Evolutionary conservation across 129 eudicot genomes (phyloP), one percentile per base, ranked within the genome.

Genomic region (Cynara cardunculus): DNA sequence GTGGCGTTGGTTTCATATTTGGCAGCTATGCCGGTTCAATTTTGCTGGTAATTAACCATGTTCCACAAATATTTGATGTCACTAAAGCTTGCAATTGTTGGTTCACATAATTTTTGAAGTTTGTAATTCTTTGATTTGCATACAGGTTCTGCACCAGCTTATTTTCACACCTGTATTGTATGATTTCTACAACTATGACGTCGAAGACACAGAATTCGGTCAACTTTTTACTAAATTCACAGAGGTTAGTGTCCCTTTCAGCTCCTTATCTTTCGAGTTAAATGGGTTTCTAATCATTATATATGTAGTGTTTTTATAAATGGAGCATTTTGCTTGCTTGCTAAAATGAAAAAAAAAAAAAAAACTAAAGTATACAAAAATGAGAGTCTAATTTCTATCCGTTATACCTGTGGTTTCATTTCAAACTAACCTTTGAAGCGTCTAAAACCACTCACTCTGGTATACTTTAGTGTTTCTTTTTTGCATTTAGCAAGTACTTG

Each of bases 141-240:
- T 74, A 16, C 69, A 85, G 88, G 75, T 49, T 76, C 75, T 85
- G 46, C 64, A 85, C 78, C 88, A 85, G 82, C 81, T 85, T 62
- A 12, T 76, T 41, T 81, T 85, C 46, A 85, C 88, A 28, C 88
- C 88, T 35, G 14, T 85, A n/a, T 26, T 85, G 79, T 76, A 80
- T 80, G 85, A 85, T 80, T 85, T 85, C 85, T 85, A 85, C 82
- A 80, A 85, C 67, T 85, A 85, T 25, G 88, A 85, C 16, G 79
- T 41, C 80, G 82, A 85, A 41, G 82, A 80, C 6, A 2, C 64
- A 75, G 88, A 85, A 71, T 85, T 28, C 34, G 66, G 79, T 71
- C 79, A 75, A 61, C 78, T 80, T 28, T 80, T 85, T 37, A 22
- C 78, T 6, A 85, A 79, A 72, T 85, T 85, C 78, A 80, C 84